A percentile compares a stretch with the other conserved stretches of the same genome.
phyloP scores from a whole-genome alignment of 768 basidiomycete genomes.

The Suillus subluteus region DNA sequence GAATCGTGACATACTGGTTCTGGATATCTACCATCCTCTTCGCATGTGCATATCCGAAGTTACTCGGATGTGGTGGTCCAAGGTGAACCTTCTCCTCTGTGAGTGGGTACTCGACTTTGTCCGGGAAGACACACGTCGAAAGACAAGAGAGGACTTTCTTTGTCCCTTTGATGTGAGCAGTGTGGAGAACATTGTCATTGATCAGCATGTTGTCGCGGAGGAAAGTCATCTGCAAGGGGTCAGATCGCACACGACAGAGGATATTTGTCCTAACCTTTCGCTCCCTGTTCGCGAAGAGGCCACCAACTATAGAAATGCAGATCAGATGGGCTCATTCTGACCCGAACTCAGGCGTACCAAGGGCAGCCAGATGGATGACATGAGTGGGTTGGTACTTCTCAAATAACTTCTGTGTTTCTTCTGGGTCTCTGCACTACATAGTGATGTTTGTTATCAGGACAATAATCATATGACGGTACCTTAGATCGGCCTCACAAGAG shows the following conservation, averaged over 20 bases:
- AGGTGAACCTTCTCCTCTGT: slow-evolving; percentile 92
- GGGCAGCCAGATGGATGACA: slow-evolving; percentile 95
- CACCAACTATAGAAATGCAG: slow-evolving; percentile 66
- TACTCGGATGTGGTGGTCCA: slow-evolving; percentile 91
- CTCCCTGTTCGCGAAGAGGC: slow-evolving; percentile 95
- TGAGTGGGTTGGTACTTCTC: slow-evolving; percentile 93
- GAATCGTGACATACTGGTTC: slow-evolving; percentile 69
- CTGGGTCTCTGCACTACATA: slow-evolving; percentile 56
- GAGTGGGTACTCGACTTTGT: slow-evolving; percentile 91
- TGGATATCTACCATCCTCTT: slow-evolving; percentile 96
- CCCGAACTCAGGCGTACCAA: slow-evolving; percentile 55
- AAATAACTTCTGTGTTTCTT: slow-evolving; percentile 72
- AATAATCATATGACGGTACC: slow-evolving; percentile 43
- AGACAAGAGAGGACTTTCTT: slow-evolving; percentile 92
- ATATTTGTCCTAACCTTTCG: slow-evolving; percentile 62
- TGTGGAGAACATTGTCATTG: slow-evolving; percentile 91
- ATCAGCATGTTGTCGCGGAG: slow-evolving; percentile 93
- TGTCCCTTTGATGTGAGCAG: slow-evolving; percentile 63
- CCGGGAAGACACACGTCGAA: slow-evolving; percentile 97
- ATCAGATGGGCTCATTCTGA: slow-evolving; percentile 10
- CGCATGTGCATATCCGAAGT: slow-evolving; percentile 96
- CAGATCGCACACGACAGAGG: slow-evolving; percentile 1
- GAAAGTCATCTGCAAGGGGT: slow-evolving; percentile 70
- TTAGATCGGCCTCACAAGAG: slow-evolving; percentile 82
- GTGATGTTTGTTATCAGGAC: not conserved